Evolutionary conservation across 139 green algal genomes (phyloP), one percentile per base, ranked within the genome.

Genomic region (Closterium sp.): DNA sequence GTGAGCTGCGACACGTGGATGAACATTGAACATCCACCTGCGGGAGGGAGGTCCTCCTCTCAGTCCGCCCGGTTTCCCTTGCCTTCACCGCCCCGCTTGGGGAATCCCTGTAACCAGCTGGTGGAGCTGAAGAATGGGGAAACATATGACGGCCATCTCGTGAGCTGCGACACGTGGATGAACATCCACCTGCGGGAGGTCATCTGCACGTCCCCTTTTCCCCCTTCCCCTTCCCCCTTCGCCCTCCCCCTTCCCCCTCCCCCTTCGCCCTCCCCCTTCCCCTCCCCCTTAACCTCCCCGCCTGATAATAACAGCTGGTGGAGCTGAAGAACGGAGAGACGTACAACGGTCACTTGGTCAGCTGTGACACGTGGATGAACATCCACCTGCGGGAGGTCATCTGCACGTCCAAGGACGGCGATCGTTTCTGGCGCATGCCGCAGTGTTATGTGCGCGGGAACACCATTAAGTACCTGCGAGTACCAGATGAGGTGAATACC

Each of bases 311-410:
- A 84, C 91, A 94, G 88, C 94, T 99, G 19, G 96, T 99, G 12
- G 98, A 99, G 93, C 93, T 99, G 33, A 99, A 99, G 93, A 99
- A 97, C 91, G 98, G 98, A 0, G 98, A 99, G 93, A 99, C 98
- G 23, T 99, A 99, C 94, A 99, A 99, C 94, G 98, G 98, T 4
- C 96, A 98, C 87, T 93, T 99, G 91, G 96, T 98, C 23, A 96
- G 96, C 85, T 98, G 97, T 93, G 98, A 99, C 88, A 98, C 96
- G 9, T 99, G 98, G 98, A 99, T 99, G 98, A 99, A 99, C 92
- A 96, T 99, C 16, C 98, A 99, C 86, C 55, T 99, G 19, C 93
- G 95, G 23, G 89, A 89, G 95, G 97, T 99, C 84, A n/a, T n/a
- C n/a, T n/a, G n/a, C n/a, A n/a, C n/a, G n/a, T n/a, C n/a, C 28